These are phyloP conservation scores for Didymella segeticola DNA, from an alignment of 2,329 filamentous ascomycete genomes.

Conservation along the genomic window DNA sequence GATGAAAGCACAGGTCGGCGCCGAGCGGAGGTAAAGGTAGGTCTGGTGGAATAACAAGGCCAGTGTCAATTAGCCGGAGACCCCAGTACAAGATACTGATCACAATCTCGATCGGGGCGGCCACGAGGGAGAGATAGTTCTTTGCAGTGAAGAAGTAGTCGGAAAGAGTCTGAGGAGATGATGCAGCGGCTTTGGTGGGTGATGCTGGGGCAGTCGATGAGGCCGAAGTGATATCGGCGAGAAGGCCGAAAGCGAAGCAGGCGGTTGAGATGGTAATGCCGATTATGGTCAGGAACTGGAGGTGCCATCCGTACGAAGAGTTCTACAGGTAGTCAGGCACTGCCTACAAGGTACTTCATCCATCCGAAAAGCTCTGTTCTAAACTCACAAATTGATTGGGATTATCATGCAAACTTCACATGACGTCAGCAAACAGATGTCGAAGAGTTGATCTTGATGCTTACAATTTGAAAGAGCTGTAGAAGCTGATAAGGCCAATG, in stretches of 20 bases:
- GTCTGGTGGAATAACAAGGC: conserved; percentile 58
- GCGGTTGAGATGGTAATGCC: conserved; percentile 67
- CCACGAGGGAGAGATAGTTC: conserved; percentile 70
- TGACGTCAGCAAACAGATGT: conserved; percentile 25
- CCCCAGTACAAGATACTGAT: conserved; percentile 78
- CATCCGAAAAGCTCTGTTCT: background rate
- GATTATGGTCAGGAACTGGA: conserved; percentile 77
- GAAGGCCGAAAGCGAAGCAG: conserved; percentile 67
- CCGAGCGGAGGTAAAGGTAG: conserved; percentile 51
- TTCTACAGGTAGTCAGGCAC: conserved; percentile 46
- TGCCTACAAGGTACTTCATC: no score
- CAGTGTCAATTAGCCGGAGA: conserved; percentile 61
- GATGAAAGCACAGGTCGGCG: conserved; percentile 57
- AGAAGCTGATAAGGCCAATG: conserved; percentile 54
- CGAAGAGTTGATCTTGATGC: background rate
- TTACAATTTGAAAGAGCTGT: conserved; percentile 53
- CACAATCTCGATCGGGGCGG: conserved; percentile 73
- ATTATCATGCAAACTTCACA: conserved; percentile 37
- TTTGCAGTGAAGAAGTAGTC: conserved; percentile 68
- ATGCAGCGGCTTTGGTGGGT: conserved; percentile 40
- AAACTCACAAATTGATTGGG: conserved; percentile 36
- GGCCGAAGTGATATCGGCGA: conserved; percentile 63
- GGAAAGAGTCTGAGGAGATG: conserved; percentile 47
- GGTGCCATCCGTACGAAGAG: conserved; percentile 70
- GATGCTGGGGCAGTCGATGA: background rate